These are phyloP conservation scores for Zizania palustris DNA, from an alignment of 202 grass and related monocot genomes.

Conservation along the genomic window DNA sequence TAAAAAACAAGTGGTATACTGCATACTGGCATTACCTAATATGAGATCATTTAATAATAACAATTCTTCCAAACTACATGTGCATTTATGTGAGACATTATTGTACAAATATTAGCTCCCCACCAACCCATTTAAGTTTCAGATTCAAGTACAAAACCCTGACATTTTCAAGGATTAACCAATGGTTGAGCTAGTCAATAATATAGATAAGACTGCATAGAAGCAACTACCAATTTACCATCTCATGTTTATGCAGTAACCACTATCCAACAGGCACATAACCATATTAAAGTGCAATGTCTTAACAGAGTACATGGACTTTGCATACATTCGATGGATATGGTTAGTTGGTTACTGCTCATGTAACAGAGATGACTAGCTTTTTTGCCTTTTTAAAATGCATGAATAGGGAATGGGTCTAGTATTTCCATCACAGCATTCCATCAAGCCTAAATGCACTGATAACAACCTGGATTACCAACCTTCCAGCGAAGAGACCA, in stretches of 20 bases:
- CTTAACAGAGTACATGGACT: constrained; percentile 18
- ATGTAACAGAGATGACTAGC: constrained; percentile 30
- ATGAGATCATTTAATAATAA: background rate
- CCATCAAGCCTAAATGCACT: constrained; percentile 39
- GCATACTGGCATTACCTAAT: background rate
- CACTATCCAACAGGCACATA: background rate
- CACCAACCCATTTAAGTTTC: constrained; percentile 15
- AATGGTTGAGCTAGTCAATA: constrained; percentile 11
- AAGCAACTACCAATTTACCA: constrained; percentile 20
- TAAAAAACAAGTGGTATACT: background rate
- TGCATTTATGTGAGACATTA: background rate
- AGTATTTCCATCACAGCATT: constrained; percentile 27
- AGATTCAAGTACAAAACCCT: background rate
- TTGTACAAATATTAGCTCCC: background rate
- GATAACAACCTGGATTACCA: constrained; percentile 42
- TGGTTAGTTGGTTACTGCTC: constrained; percentile 27
- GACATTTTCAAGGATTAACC: background rate
- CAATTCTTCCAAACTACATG: background rate
- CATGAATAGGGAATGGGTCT: background rate
- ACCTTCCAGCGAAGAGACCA: constrained; percentile 41
- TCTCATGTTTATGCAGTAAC: background rate
- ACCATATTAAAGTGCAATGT: background rate
- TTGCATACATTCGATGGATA: background rate
- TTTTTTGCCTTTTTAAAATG: constrained; percentile 36
- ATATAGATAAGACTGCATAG: background rate